phyloP scores from a whole-genome alignment of 2,329 filamentous ascomycete species.

The Microdochium trichocladiopsis region DNA sequence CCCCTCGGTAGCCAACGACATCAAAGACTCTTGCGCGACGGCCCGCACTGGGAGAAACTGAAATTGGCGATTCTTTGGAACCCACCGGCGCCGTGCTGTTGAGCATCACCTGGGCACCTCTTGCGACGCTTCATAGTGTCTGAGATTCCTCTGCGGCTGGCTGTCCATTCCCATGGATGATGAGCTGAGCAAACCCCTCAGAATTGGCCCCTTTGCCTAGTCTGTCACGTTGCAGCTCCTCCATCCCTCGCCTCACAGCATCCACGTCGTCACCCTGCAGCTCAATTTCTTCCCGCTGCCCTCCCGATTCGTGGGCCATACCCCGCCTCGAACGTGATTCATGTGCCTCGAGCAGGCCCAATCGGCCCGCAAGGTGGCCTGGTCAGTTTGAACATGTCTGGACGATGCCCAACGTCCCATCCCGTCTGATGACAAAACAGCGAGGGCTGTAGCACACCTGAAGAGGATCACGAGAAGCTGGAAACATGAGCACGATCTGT shows the following conservation, averaged over 20 bases:
- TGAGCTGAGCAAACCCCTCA: neutral
- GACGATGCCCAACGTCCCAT: neutral
- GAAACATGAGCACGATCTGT: too few relatives aligned
- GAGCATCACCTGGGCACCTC: too few relatives aligned
- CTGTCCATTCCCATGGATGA: neutral
- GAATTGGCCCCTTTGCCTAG: neutral
- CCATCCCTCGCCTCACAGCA: neutral
- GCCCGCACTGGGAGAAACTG: too few relatives aligned
- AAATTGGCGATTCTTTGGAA: too few relatives aligned
- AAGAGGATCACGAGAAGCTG: neutral
- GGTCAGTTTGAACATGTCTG: neutral
- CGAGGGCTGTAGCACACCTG: too few relatives aligned
- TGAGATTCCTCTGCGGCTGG: neutral
- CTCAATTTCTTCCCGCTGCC: neutral
- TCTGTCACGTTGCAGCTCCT: neutral
- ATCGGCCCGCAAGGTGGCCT: neutral
- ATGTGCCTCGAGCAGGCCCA: too few relatives aligned
- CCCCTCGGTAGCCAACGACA: too few relatives aligned
- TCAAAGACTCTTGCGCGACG: too few relatives aligned
- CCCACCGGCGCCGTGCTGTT: too few relatives aligned
- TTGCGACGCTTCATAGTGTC: too few relatives aligned
- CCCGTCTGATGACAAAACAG: neutral
- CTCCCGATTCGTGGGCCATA: neutral
- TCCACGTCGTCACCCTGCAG: neutral
- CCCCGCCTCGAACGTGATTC: neutral